phyloP scores from a whole-genome alignment of 495 filamentous ascomycete species.

The Hapsidospora chrysogenum region DNA sequence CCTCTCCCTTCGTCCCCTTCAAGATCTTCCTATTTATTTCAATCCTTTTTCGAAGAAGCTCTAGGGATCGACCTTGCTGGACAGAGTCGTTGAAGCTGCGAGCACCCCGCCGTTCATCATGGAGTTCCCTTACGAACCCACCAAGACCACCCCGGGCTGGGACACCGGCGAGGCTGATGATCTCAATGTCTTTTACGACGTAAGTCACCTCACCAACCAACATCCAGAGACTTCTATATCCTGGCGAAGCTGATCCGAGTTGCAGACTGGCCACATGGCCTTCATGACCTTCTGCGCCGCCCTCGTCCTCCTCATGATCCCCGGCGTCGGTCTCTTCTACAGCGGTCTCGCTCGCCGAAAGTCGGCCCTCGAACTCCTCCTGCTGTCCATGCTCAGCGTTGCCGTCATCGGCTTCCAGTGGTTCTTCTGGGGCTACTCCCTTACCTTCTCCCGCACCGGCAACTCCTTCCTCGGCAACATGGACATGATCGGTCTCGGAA shows the following conservation, averaged over 20 bases:
- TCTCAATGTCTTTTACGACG: constrained; percentile 19
- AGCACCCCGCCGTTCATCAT: no score
- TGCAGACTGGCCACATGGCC: constrained; percentile 2
- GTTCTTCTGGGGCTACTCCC: constrained; percentile 96
- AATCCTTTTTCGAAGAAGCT: no score
- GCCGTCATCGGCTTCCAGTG: constrained; percentile 83
- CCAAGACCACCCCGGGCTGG: constrained; percentile 12
- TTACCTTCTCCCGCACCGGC: constrained; percentile 72
- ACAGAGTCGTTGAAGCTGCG: no score
- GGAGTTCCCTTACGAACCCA: no score
- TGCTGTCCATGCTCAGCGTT: constrained; percentile 75
- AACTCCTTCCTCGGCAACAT: constrained; percentile 76
- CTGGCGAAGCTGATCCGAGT: background rate
- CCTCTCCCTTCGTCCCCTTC: no score
- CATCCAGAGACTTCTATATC: no score
- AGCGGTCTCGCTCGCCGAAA: constrained; percentile 85
- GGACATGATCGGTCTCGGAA: constrained; percentile 59
- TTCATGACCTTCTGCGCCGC: constrained; percentile 8
- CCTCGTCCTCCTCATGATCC: constrained; percentile 29
- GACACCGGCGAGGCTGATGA: constrained; percentile 9
- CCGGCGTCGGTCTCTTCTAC: constrained; percentile 91
- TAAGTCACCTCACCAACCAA: constrained; percentile 3
- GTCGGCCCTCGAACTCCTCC: constrained; percentile 81
- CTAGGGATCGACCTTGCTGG: no score
- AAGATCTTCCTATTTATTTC: no score